Percentiles rank a stretch among this genome's conserved stretches.
Conservation (phyloP, 768 basidiomycete genomes). For the Hericium rajendrae region DNA sequence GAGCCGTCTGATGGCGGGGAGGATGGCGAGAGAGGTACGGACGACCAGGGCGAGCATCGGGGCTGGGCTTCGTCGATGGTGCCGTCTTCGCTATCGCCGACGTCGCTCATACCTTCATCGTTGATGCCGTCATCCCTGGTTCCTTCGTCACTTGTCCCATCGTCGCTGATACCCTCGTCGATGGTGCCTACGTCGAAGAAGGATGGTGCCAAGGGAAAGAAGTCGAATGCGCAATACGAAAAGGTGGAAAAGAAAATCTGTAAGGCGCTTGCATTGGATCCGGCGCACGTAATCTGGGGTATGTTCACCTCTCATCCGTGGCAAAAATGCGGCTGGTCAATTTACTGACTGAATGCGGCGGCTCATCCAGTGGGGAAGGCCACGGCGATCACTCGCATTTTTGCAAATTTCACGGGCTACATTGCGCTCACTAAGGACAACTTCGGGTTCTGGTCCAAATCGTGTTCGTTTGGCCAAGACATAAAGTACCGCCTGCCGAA, state of each 20-base stretch:
- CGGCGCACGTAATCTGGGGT: slow-evolving; percentile 6
- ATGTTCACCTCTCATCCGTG: neutral
- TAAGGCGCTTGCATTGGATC: slow-evolving; percentile 8
- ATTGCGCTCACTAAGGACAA: slow-evolving; percentile 8
- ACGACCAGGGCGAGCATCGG: neutral
- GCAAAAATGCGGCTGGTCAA: too few species aligned
- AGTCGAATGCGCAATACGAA: neutral
- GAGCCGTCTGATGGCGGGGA: neutral
- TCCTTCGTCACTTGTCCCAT: too few species aligned
- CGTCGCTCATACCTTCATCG: too few species aligned
- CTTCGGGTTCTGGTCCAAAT: slow-evolving; percentile 14
- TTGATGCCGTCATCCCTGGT: too few species aligned
- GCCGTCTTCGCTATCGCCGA: too few species aligned
- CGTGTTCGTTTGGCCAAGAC: slow-evolving; percentile 4
- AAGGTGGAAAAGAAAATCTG: slow-evolving; percentile 1
- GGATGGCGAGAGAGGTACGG: neutral
- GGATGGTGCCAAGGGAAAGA: neutral
- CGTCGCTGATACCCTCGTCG: too few species aligned
- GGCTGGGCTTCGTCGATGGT: too few species aligned
- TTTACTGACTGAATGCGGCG: too few species aligned
- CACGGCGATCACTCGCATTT: neutral
- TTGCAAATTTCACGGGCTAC: slow-evolving; percentile 2
- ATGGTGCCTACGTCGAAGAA: too few species aligned
- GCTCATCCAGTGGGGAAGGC: too few species aligned
- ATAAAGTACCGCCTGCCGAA: slow-evolving; percentile 12